Percentiles rank a stretch among this genome's conserved stretches.
phyloP scores from a whole-genome alignment of 148 eudicot genomes.

The Vaccinium myrtillus region DNA sequence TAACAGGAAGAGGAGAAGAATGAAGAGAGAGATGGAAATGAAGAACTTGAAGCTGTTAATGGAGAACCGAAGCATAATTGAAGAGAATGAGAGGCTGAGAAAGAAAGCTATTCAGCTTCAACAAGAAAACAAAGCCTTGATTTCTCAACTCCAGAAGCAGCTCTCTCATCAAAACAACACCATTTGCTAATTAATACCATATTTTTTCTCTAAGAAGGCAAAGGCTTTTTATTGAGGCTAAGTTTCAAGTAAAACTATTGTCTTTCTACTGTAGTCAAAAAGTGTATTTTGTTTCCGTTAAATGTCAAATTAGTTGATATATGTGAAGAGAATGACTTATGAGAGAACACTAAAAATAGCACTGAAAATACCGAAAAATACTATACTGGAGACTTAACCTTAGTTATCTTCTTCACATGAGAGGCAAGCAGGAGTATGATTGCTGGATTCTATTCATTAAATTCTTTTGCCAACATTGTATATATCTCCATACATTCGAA shows the following conservation, averaged over 20 bases:
- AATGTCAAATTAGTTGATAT: too few species aligned
- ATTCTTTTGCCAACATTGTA: too few species aligned
- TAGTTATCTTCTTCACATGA: background rate
- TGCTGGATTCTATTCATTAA: too few species aligned
- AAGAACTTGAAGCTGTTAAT: conserved; percentile 55
- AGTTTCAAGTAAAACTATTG: too few species aligned
- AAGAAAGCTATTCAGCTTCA: conserved; percentile 43
- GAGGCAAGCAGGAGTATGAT: too few species aligned
- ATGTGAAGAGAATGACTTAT: too few species aligned
- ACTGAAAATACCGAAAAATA: too few species aligned
- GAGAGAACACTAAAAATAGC: too few species aligned
- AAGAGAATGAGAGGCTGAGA: conserved; percentile 54
- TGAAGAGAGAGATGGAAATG: conserved; percentile 34
- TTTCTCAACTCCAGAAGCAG: conserved; percentile 36
- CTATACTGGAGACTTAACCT: too few species aligned
- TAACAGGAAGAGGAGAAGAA: conserved; percentile 28
- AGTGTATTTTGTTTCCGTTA: too few species aligned
- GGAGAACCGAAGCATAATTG: conserved; percentile 46
- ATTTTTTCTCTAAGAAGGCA: background rate
- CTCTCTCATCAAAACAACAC: background rate
- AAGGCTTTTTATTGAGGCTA: background rate
- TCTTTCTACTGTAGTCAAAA: too few species aligned
- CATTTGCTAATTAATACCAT: background rate
- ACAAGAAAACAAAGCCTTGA: conserved; percentile 48
- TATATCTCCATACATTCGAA: too few species aligned